Evolutionary conservation across 2,329 filamentous ascomycete genomes (phyloP).

Genomic region (Emydomyces testavorans): DNA sequence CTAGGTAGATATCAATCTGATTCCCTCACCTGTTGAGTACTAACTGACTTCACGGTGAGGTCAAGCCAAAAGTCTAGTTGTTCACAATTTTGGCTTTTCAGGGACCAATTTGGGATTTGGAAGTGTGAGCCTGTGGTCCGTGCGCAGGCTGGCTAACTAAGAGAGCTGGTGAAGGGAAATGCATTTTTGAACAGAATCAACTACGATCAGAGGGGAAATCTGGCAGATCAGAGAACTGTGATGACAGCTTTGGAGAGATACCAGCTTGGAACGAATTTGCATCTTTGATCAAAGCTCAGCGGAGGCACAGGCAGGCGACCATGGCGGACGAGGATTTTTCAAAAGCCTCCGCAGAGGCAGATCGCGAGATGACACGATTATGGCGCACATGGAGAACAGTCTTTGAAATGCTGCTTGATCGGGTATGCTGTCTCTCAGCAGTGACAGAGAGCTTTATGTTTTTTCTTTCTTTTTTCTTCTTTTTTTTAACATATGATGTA

Average conservation of each 20-base stretch:
- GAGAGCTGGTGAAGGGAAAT: constrained; percentile 1
- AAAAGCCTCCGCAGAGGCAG: constrained; percentile 28
- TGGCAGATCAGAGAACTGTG: not conserved
- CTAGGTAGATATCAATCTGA: not conserved
- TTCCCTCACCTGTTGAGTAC: not conserved
- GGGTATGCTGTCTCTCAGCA: constrained; percentile 48
- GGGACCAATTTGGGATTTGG: constrained; percentile 9
- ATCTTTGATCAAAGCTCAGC: not conserved
- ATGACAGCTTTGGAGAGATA: not conserved
- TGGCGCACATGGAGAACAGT: constrained; percentile 92
- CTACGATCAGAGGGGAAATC: not conserved
- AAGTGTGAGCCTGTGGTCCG: constrained; percentile 18
- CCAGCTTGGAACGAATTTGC: too few species aligned
- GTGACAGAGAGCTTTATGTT: not conserved
- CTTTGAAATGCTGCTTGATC: constrained; percentile 86
- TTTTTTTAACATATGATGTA: too few species aligned
- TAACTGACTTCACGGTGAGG: not conserved
- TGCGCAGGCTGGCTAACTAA: constrained; percentile 18
- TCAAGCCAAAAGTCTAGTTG: constrained; percentile 5
- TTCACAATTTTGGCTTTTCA: constrained; percentile 10
- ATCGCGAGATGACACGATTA: constrained; percentile 49
- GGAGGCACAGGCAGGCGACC: constrained; percentile 5
- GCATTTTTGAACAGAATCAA: constrained; percentile 24
- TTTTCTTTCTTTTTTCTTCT: too few species aligned
- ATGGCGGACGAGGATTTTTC: constrained; percentile 33